A percentile compares a stretch with the other conserved stretches of the same genome.
Conservation (phyloP, 75 land plant species). For the Pseudotsuga menziesii region DNA sequence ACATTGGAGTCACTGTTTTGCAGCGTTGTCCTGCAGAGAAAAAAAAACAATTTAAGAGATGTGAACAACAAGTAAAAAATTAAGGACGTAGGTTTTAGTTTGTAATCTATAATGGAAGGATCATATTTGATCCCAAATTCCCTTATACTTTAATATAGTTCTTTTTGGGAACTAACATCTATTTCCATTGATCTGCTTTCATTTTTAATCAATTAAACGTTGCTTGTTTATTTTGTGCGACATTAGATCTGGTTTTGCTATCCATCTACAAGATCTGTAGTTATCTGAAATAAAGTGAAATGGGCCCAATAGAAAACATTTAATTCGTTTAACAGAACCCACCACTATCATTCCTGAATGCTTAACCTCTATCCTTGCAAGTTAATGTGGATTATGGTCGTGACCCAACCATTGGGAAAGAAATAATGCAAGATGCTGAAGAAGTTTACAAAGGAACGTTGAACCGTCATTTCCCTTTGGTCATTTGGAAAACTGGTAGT, state of each 20-base stretch:
- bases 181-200: neutral
- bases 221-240: neutral
- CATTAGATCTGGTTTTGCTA: neutral
- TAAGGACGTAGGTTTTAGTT: neutral
- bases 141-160: neutral
- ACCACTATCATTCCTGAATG: neutral
- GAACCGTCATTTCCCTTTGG: constrained; percentile 91
- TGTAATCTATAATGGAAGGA: neutral
- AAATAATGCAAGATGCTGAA: constrained; percentile 87
- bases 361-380: constrained; percentile 23
- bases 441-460: constrained; percentile 95
- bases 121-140: neutral
- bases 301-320: neutral
- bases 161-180: neutral
- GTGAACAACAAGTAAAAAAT: neutral
- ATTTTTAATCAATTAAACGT: neutral
- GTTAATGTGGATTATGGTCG: constrained; percentile 95
- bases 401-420: constrained; percentile 76
- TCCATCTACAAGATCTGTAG: neutral
- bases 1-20: neutral
- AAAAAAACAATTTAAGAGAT: neutral
- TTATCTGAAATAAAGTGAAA: neutral
- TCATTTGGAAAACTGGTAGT: constrained; percentile 99
- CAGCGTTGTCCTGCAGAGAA: neutral
- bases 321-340: neutral